Evolutionary conservation across 2,329 filamentous ascomycete genomes (phyloP), one percentile per base, ranked within the genome.

Genomic region (Penicillium palitans): DNA sequence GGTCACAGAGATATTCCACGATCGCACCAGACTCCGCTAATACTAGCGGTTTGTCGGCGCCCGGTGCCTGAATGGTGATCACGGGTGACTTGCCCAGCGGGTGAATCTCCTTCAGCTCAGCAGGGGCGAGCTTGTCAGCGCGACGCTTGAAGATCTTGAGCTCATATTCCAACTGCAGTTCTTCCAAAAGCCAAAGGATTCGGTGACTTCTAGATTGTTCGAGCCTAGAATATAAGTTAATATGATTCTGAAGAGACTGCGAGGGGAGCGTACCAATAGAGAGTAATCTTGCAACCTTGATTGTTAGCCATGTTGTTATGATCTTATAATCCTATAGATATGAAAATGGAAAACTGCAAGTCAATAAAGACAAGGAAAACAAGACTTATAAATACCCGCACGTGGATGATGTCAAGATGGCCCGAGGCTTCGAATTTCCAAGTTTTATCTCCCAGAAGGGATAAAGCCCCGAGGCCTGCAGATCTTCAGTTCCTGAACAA

Each of bases 1-100:
- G 79, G 54, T 95, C 90, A 66, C 85, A 83, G 25, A 97, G 80
- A 72, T 96, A 97, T 77, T 96, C 89, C 12, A 86, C 81, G 66
- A 97, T 93, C 58, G 87, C 83, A 6, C 84, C 91, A 45, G 89
- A 93, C 78, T 98, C 93, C 10, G 91, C 90, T 47, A 97, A 78
- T 0, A 93, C 83, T 33, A 86, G 63, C 1, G 83, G 83, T 60
- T 82, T 74, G 0, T 72, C 74, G 27, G 67, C 47, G 8, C 60
- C 66, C 1, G 80, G 74, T 1, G 77, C 74, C 61, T 85, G 78
- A 66, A 97, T 80, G 9, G 84, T 84, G 63, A 98, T 78, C 42
- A 93, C 78, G 0, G 93, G 93, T 1, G 91, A 92, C 74, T 96
- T 96, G 61, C 93, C 93, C 4, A 97, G 81, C 0, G 91, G 89